Conservation (phyloP, 306 rosid genomes). For the Begonia peltatifolia region DNA sequence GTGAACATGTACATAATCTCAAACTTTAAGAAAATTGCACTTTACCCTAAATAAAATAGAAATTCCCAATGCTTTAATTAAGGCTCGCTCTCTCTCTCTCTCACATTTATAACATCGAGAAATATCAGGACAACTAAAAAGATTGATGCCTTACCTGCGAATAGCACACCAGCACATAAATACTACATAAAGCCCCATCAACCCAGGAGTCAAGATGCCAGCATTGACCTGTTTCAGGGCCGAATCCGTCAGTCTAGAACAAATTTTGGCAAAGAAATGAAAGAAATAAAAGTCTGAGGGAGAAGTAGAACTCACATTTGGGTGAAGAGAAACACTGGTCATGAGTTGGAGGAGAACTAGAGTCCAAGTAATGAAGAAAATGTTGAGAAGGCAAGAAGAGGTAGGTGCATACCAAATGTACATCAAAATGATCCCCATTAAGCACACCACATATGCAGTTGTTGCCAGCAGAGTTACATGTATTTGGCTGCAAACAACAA, state of each 20-base stretch:
- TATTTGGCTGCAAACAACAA: constrained; percentile 45
- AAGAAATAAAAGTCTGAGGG: neutral
- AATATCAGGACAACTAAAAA: neutral
- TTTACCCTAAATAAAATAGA: too few species aligned
- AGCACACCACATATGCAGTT: constrained; percentile 48
- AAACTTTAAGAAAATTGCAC: too few species aligned
- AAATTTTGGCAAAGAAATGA: neutral
- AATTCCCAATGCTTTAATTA: too few species aligned
- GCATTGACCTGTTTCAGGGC: constrained; percentile 49
- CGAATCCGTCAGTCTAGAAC: neutral
- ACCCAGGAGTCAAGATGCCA: constrained; percentile 75
- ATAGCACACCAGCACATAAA: constrained; percentile 97
- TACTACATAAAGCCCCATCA: constrained; percentile 93
- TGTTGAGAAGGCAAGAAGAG: constrained; percentile 81
- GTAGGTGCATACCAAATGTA: constrained; percentile 85
- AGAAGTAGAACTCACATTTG: constrained; percentile 40
- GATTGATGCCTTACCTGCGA: constrained; percentile 42
- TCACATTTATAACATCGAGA: too few species aligned
- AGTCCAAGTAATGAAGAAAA: constrained; percentile 91
- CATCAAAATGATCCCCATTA: constrained; percentile 74
- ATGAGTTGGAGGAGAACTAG: constrained; percentile 80
- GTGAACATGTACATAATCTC: too few species aligned
- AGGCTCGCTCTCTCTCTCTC: too few species aligned
- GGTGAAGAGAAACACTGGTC: constrained; percentile 87
- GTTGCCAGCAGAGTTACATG: constrained; percentile 65